Percentiles rank a stretch among this genome's conserved stretches.
Evolutionary conservation across 345 rosid genomes (phyloP).

Genomic region (Pseudoturritis turrita): DNA sequence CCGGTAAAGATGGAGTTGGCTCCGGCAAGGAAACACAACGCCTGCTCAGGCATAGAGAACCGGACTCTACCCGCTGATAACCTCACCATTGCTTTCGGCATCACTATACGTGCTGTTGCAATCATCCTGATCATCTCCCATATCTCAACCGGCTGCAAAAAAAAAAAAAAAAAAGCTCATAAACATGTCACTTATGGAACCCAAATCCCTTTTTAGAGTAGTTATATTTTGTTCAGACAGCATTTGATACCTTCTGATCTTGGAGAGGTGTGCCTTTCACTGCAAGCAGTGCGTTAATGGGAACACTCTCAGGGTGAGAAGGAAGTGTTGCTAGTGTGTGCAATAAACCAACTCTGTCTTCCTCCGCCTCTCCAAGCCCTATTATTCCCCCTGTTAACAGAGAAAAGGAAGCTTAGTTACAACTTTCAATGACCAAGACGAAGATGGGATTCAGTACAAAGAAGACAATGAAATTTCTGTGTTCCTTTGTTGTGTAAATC

Average conservation of each 20-base stretch:
- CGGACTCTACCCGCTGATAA: constrained; percentile 96
- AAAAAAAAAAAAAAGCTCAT: background rate
- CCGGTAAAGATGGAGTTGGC: constrained; percentile 97
- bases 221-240: too few relatives aligned
- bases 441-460: background rate
- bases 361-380: constrained; percentile 97
- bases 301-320: constrained; percentile 97
- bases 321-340: constrained; percentile 95
- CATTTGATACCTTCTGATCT: constrained; percentile 71
- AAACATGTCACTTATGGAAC: too few relatives aligned
- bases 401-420: background rate
- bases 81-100: constrained; percentile 98
- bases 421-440: background rate
- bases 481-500: background rate
- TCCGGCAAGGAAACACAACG: constrained; percentile 91
- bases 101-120: constrained; percentile 82
- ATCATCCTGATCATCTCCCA: constrained; percentile 99
- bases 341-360: constrained; percentile 87
- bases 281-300: constrained; percentile 82
- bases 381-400: constrained; percentile 82
- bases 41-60: constrained; percentile 87
- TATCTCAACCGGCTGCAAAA: constrained; percentile 84
- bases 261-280: constrained; percentile 97
- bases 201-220: background rate
- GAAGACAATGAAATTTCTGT: too few relatives aligned